These are phyloP conservation scores for Solanum aculeatissimum DNA, from an alignment of 305 asterid genomes.

Conservation along the genomic window DNA sequence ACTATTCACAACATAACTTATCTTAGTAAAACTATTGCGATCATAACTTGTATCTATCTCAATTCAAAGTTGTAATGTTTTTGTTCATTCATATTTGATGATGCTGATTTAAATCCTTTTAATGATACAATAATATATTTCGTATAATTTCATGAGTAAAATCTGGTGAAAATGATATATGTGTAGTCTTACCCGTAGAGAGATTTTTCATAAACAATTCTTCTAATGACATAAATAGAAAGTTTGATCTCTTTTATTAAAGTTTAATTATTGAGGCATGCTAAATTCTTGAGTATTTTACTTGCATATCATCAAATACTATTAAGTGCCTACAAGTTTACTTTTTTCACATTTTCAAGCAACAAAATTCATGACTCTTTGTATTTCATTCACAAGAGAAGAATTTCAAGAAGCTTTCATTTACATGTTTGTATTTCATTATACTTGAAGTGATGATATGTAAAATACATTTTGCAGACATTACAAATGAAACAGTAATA, in stretches of 20 bases:
- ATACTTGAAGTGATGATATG: background rate
- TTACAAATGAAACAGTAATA: background rate
- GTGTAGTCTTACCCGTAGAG: background rate
- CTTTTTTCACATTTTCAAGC: background rate
- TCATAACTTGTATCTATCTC: too few species aligned
- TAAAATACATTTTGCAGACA: background rate
- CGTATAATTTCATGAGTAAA: too few species aligned
- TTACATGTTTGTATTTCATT: background rate
- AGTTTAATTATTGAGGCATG: background rate
- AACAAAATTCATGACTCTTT: too few species aligned
- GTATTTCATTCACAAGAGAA: background rate
- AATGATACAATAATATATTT: background rate
- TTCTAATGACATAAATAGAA: background rate
- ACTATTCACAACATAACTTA: too few species aligned
- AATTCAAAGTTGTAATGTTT: background rate
- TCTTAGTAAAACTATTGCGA: too few species aligned
- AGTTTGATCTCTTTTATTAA: background rate
- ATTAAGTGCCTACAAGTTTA: background rate
- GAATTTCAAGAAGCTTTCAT: background rate
- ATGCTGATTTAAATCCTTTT: background rate
- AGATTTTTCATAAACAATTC: background rate
- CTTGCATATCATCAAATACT: background rate
- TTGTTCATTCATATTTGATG: background rate
- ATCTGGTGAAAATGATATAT: background rate
- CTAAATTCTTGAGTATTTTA: background rate